Percentiles rank a stretch among this genome's conserved stretches.
Evolutionary conservation across 2,329 filamentous ascomycete species (phyloP).

Genomic region (Parafenestella ontariensis): DNA sequence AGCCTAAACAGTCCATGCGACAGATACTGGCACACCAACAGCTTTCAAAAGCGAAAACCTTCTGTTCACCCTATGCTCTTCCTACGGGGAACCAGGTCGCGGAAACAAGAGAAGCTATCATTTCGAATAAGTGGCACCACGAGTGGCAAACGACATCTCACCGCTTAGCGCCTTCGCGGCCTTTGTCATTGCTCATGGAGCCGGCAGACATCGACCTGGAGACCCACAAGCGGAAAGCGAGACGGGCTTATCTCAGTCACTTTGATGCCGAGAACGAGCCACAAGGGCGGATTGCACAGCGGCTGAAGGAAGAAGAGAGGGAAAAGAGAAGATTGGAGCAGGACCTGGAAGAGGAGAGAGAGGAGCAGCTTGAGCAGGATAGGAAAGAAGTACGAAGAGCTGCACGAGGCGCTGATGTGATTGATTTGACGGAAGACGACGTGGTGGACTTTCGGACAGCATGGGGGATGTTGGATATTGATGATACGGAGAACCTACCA

Average conservation of each 20-base stretch:
- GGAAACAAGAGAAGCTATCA: not conserved
- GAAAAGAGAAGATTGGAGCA: not conserved
- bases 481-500: not conserved
- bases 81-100: not conserved
- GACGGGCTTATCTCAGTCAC: constrained; percentile 3
- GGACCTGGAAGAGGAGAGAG: not conserved
- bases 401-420: not conserved
- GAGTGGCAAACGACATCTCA: constrained; percentile 11
- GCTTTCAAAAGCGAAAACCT: not conserved
- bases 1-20: not conserved
- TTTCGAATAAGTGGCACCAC: constrained; percentile 5
- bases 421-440: constrained; percentile 10
- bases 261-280: constrained; percentile 11
- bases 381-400: constrained; percentile 2
- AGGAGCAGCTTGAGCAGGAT: not conserved
- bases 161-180: not conserved
- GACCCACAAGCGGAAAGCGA: constrained; percentile 1
- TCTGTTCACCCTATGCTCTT: too few species aligned
- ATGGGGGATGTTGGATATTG: not conserved
- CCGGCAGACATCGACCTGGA: constrained; percentile 5
- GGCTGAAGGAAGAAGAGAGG: not conserved
- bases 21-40: not conserved
- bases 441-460: not conserved
- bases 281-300: constrained; percentile 6
- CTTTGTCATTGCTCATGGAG: constrained; percentile 6